Evolutionary conservation across 2,329 filamentous ascomycete genomes (phyloP).

Genomic region (Pseudocercospora fijiensis): DNA sequence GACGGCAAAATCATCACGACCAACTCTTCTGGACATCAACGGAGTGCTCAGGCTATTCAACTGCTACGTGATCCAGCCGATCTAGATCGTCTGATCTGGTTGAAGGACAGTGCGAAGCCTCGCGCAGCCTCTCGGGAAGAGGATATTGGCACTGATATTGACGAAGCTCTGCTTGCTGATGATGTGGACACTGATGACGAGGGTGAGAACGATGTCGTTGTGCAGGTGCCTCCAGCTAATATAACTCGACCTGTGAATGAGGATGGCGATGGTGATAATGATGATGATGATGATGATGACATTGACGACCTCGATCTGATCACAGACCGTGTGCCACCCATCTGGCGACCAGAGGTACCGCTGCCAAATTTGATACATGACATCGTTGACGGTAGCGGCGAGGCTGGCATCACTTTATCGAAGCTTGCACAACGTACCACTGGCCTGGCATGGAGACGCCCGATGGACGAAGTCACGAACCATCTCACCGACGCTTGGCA

Average conservation of each 20-base stretch:
- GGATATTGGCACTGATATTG: slow-evolving; percentile 11
- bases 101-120: slow-evolving; percentile 13
- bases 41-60: slow-evolving; percentile 35
- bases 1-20: slow-evolving; percentile 23
- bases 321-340: slow-evolving; percentile 45
- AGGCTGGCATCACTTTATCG: slow-evolving; percentile 51
- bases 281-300: slow-evolving; percentile 25
- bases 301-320: slow-evolving; percentile 15
- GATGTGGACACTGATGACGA: slow-evolving; percentile 14
- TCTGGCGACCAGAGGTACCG: slow-evolving; percentile 56
- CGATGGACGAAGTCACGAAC: slow-evolving; percentile 54
- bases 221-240: background rate
- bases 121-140: slow-evolving; percentile 3
- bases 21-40: slow-evolving; percentile 9
- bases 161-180: slow-evolving; percentile 3
- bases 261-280: slow-evolving; percentile 7
- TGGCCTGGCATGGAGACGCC: slow-evolving; percentile 55
- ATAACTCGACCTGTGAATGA: background rate
- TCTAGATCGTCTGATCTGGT: slow-evolving; percentile 32
- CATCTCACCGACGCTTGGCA: slow-evolving; percentile 58
- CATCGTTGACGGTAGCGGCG: slow-evolving; percentile 48
- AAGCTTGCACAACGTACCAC: slow-evolving; percentile 41
- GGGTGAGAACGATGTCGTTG: slow-evolving; percentile 11
- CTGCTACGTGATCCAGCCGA: slow-evolving; percentile 42
- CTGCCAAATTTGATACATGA: slow-evolving; percentile 56